A percentile compares a stretch with the other conserved stretches of the same genome.
Evolutionary conservation across 495 filamentous ascomycete species (phyloP).

Genomic region (Penicillium antarcticum): DNA sequence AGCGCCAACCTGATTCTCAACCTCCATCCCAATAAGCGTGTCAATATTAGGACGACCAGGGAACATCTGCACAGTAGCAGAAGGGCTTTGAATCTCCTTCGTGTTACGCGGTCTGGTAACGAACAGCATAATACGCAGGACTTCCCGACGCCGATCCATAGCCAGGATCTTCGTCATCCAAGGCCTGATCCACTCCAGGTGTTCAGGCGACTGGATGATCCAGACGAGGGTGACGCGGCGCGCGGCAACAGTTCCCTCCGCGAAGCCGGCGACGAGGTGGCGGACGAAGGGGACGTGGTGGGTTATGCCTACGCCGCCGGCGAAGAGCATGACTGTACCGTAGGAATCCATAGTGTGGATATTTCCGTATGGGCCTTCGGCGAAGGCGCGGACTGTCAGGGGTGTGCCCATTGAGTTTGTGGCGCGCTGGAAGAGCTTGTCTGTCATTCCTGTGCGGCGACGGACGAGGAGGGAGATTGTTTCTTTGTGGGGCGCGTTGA

Average conservation of each 20-base stretch:
- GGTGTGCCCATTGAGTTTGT: conserved; percentile 34
- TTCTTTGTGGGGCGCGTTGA: conserved; percentile 41
- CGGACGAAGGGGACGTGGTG: conserved; percentile 89
- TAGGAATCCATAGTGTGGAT: conserved; percentile 83
- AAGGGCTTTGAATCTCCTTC: conserved; percentile 67
- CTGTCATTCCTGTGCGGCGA: conserved; percentile 83
- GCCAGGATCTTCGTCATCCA: conserved; percentile 88
- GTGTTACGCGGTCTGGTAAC: conserved; percentile 76
- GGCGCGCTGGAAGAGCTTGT: conserved; percentile 69
- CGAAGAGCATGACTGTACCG: conserved; percentile 84
- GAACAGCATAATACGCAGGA: conserved; percentile 82
- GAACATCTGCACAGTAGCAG: conserved; percentile 77
- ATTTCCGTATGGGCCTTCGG: conserved; percentile 87
- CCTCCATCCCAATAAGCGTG: conserved; percentile 71
- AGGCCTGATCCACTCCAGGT: conserved; percentile 87
- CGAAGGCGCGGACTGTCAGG: conserved; percentile 55
- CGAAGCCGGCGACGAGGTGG: conserved; percentile 71
- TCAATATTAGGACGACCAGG: conserved; percentile 79
- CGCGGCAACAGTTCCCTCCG: conserved; percentile 71
- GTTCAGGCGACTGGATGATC: conserved; percentile 83
- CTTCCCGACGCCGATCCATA: conserved; percentile 71
- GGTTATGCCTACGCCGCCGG: conserved; percentile 90
- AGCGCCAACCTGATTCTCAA: conserved; percentile 72
- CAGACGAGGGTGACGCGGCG: conserved; percentile 81
- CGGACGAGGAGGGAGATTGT: conserved; percentile 77